Base-by-base conservation (phyloP, 306 rosid species). In the Hippophae tibetana region DNA sequence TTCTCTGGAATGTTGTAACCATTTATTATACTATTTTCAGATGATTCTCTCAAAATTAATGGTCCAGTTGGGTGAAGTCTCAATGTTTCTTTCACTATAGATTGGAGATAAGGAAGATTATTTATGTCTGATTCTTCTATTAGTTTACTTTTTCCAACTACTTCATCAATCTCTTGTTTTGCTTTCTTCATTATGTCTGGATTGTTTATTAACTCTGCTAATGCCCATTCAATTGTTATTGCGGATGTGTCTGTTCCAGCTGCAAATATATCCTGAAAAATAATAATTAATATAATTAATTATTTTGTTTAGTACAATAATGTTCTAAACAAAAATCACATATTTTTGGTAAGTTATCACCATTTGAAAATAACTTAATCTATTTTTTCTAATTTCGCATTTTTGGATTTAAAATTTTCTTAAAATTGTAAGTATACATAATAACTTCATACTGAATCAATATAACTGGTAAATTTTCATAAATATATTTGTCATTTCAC, bases 11-110 rank as follows among this genome's bases (percentile, higher is more conserved):
- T 87, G 13, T 86, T 85, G 59, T 82, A 84, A 43, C 90, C 94
- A 42, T 57, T 42, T 0, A 90, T 55, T 0, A 41, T 73, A 63
- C 85, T 72, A 1, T 43, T 62, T 38, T 81, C 72, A 1, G 89
- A 54, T 53, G 85, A 84, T 52, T 84, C 89, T 60, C 95, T 81
- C 46, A 76, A 60, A 5, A 81, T 59, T 27, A 90, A 54, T 46
- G 97, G 97, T 43, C 90, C 84, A 2, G 90, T 70, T 0, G 97
- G 92, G 66, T 86, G 97, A 61, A 84, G 84, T 74, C 97, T 86
- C 6, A 86, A 73, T 7, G 94, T 90, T 62, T 90, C 97, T 64
- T 90, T 87, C 10, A 87, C 76, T 74, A 84, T 62, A 9, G 96
- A 87, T 80, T 84, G 93, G 44, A 84, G 70, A 66, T 87, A 87